phyloP scores from a whole-genome alignment of 306 rosid genomes.

The Cucurbita ficifolia region DNA sequence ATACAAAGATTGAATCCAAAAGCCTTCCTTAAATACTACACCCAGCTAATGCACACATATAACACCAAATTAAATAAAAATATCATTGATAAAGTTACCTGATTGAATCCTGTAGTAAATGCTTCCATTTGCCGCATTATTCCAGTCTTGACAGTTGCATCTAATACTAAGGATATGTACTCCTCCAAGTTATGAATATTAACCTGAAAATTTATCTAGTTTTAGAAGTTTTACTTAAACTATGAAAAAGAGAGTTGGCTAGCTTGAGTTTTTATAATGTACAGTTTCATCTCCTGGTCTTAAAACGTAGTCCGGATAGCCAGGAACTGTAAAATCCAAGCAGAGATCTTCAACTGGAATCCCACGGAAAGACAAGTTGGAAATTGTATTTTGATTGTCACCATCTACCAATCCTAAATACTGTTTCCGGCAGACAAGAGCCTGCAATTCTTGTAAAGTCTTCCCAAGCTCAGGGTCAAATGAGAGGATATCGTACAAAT shows the following conservation, averaged over 20 bases:
- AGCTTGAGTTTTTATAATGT: slow-evolving; percentile 6
- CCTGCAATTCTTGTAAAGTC: slow-evolving; percentile 75
- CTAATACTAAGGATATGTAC: slow-evolving; percentile 68
- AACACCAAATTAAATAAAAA: background rate
- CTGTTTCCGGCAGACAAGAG: slow-evolving; percentile 58
- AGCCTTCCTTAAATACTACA: background rate
- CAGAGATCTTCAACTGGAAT: slow-evolving; percentile 70
- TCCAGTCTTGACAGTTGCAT: slow-evolving; percentile 85
- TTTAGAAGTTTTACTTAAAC: background rate
- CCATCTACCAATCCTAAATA: slow-evolving; percentile 37
- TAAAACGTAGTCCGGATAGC: slow-evolving; percentile 73
- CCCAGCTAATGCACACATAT: background rate
- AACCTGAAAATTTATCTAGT: slow-evolving; percentile 36
- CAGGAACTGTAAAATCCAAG: slow-evolving; percentile 86
- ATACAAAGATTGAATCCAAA: background rate
- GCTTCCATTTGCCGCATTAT: slow-evolving; percentile 76
- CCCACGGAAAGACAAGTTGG: slow-evolving; percentile 47
- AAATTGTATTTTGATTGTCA: slow-evolving; percentile 17
- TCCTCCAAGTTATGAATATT: slow-evolving; percentile 78
- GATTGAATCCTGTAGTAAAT: slow-evolving; percentile 89
- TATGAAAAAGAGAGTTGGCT: background rate
- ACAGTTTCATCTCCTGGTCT: slow-evolving; percentile 78
- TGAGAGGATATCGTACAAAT: slow-evolving; percentile 78
- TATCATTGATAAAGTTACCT: slow-evolving; percentile 29
- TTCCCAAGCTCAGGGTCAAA: slow-evolving; percentile 85